Percentiles rank a stretch among this genome's conserved stretches.
phyloP scores from a whole-genome alignment of 2,329 filamentous ascomycete species.

The Cladosporium sp. region DNA sequence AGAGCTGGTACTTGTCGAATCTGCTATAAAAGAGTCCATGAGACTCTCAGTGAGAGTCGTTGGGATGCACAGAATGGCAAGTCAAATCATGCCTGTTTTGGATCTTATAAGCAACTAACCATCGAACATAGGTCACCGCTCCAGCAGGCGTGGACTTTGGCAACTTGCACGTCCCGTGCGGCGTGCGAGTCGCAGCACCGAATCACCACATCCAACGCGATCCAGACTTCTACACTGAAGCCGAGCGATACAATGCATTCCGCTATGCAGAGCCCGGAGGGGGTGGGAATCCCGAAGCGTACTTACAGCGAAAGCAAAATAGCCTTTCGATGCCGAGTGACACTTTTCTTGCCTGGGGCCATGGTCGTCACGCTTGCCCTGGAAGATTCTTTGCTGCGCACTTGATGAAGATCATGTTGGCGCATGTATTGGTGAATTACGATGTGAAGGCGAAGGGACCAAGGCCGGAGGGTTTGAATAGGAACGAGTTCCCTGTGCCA shows the following conservation, averaged over 20 bases:
- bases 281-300: not conserved
- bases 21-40: conserved; percentile 28
- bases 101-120: not conserved
- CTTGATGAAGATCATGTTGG: conserved; percentile 45
- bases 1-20: conserved; percentile 22
- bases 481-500: conserved; percentile 5
- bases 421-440: conserved; percentile 40
- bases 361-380: conserved; percentile 28
- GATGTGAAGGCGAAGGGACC: conserved; percentile 27
- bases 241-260: conserved; percentile 25
- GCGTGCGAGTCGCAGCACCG: conserved; percentile 21
- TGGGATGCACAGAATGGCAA: conserved; percentile 16
- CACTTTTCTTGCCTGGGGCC: conserved; percentile 23
- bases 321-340: conserved; percentile 20
- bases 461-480: conserved; percentile 1
- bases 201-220: conserved; percentile 25
- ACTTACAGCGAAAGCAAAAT: conserved; percentile 15
- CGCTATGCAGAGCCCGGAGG: conserved; percentile 21
- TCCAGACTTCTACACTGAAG: conserved; percentile 20
- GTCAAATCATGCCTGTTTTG: not conserved
- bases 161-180: conserved; percentile 19
- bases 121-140: conserved; percentile 21
- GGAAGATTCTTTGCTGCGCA: conserved; percentile 45
- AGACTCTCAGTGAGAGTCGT: conserved; percentile 18
- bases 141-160: conserved; percentile 22